A percentile compares a stretch with the other conserved stretches of the same genome.
Evolutionary conservation across 1,284 basidiomycete species (phyloP).

Genomic region (Tilletia horrida): DNA sequence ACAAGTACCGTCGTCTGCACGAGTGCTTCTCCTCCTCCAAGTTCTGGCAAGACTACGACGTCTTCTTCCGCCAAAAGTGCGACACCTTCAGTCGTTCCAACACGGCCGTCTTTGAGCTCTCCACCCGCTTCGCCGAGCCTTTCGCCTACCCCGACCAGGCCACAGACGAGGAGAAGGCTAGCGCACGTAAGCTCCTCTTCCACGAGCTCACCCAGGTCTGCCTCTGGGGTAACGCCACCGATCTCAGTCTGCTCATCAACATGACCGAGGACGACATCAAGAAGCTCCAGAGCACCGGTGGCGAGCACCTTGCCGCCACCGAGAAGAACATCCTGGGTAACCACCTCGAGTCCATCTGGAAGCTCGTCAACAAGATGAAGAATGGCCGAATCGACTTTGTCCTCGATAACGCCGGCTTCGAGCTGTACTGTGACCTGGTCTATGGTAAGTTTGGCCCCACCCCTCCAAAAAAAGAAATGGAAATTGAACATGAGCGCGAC

Average conservation of each 20-base stretch:
- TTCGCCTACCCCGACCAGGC: constrained; percentile 64
- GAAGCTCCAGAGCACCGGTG: constrained; percentile 91
- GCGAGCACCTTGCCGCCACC: constrained; percentile 87
- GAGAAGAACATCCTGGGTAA: constrained; percentile 94
- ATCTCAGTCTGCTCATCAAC: constrained; percentile 90
- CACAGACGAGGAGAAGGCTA: constrained; percentile 63
- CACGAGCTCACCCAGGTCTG: constrained; percentile 76
- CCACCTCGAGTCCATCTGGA: constrained; percentile 75
- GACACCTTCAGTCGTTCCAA: constrained; percentile 91
- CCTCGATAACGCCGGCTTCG: constrained; percentile 85
- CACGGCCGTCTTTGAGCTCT: constrained; percentile 91
- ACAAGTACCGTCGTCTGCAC: constrained; percentile 91
- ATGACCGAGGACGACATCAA: constrained; percentile 99
- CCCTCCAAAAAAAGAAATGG: no score
- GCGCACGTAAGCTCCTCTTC: constrained; percentile 86
- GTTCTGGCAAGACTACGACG: constrained; percentile 72
- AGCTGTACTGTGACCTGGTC: constrained; percentile 92
- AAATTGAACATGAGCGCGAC: no score
- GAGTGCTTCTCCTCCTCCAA: constrained; percentile 93
- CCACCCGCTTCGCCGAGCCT: constrained; percentile 83
- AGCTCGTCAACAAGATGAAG: constrained; percentile 68
- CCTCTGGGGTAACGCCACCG: constrained; percentile 61
- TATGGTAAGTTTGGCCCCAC: constrained; percentile 58
- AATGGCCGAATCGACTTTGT: constrained; percentile 50
- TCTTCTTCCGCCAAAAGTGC: constrained; percentile 63